Conservation (phyloP, 164 flowering plant species). For the Echeveria elegans region DNA sequence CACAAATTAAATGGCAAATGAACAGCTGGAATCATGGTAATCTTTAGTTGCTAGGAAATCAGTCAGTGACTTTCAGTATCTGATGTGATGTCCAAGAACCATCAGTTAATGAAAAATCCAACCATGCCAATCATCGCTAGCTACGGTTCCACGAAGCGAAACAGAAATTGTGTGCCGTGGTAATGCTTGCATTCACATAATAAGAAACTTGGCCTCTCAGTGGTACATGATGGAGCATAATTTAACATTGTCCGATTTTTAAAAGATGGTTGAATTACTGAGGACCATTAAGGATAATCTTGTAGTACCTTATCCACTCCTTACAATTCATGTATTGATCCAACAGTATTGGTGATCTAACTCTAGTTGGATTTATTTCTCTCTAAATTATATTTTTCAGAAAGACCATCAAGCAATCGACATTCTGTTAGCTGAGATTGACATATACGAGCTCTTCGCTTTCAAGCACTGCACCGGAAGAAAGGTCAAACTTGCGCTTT, state of each 20-base stretch:
- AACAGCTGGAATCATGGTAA: no score
- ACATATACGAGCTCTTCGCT: conserved; percentile 90
- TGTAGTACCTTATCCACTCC: background rate
- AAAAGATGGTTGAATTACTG: background rate
- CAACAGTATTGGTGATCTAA: background rate
- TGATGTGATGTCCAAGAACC: background rate
- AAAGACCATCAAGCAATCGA: conserved; percentile 93
- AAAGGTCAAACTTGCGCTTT: conserved; percentile 80
- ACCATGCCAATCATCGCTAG: background rate
- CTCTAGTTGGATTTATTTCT: background rate
- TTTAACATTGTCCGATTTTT: background rate
- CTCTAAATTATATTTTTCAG: conserved; percentile 26
- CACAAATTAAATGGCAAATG: no score
- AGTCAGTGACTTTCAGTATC: no score
- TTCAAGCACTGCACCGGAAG: conserved; percentile 96
- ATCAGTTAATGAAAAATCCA: background rate
- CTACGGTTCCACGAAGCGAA: background rate
- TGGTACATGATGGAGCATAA: background rate
- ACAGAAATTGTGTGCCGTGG: background rate
- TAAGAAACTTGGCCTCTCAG: background rate
- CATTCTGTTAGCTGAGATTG: conserved; percentile 92
- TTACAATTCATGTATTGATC: background rate
- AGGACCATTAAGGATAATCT: background rate
- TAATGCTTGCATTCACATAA: background rate
- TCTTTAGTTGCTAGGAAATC: no score